Evolutionary conservation across 805 yeast genomes (phyloP).

Genomic region (baker's yeast (Saccharomyces cerevisiae)): DNA sequence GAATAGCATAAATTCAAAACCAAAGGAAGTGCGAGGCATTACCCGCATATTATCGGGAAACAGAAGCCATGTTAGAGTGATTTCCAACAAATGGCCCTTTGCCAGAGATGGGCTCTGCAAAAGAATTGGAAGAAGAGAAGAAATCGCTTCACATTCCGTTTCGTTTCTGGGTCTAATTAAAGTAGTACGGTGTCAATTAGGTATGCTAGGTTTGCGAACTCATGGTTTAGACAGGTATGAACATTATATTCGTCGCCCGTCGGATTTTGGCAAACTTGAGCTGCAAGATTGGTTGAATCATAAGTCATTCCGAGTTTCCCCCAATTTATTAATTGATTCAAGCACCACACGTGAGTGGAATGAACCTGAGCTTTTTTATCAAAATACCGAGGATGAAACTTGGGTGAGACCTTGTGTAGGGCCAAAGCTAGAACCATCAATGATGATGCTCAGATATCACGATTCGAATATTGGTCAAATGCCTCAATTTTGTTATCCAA

Average conservation of each 20-base stretch:
- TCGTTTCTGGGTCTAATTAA: not conserved
- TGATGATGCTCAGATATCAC: not conserved
- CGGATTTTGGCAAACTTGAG: not conserved
- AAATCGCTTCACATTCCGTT: not conserved
- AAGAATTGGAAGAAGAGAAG: not conserved
- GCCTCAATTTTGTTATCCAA: not conserved
- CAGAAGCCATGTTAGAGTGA: not conserved
- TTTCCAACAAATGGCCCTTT: not conserved
- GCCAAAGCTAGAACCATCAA: not conserved
- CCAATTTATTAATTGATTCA: not conserved
- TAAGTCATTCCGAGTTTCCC: not conserved
- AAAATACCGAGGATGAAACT: not conserved
- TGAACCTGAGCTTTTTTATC: not conserved
- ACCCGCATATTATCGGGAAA: not conserved
- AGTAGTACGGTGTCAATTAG: not conserved
- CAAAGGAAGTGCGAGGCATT: not conserved
- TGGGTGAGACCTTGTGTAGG: not conserved
- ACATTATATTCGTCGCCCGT: not conserved
- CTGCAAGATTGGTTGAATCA: not conserved
- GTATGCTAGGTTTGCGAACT: not conserved
- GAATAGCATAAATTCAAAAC: too few relatives aligned
- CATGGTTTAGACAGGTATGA: not conserved
- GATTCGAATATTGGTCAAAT: not conserved
- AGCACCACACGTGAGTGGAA: not conserved
- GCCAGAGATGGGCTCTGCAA: not conserved